These are phyloP conservation scores for Acacia concinna DNA, from an alignment of 331 rosid genomes.

Conservation along the genomic window DNA sequence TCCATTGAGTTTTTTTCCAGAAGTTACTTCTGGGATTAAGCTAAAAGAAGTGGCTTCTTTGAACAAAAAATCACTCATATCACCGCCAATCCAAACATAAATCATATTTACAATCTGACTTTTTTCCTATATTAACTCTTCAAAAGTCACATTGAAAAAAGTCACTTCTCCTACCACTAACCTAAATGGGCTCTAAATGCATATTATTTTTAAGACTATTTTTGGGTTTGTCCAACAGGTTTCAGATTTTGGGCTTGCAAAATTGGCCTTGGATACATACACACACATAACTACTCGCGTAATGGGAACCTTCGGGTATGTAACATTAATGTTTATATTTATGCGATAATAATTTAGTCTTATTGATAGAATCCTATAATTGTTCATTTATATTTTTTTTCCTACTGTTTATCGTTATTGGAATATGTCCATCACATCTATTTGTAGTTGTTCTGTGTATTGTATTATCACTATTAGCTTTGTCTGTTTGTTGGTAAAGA, in stretches of 20 bases:
- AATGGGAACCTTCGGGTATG: conserved; percentile 99
- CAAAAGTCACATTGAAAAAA: too few relatives aligned
- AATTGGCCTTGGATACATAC: conserved; percentile 79
- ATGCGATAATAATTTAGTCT: conserved; percentile 15
- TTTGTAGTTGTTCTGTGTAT: neutral
- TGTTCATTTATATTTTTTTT: neutral
- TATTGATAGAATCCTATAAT: neutral
- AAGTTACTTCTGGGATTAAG: too few relatives aligned
- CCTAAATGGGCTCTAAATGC: too few relatives aligned
- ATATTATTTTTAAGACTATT: neutral
- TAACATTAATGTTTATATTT: conserved; percentile 9
- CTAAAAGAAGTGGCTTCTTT: too few relatives aligned
- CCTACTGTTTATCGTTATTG: neutral
- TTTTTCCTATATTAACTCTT: too few relatives aligned
- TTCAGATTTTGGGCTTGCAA: conserved; percentile 98
- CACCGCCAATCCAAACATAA: too few relatives aligned
- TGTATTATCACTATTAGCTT: neutral
- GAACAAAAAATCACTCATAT: too few relatives aligned
- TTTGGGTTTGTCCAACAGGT: conserved; percentile 60
- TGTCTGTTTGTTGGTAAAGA: neutral
- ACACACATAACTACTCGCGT: conserved; percentile 96
- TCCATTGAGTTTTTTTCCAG: too few relatives aligned
- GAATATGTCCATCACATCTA: conserved; percentile 3
- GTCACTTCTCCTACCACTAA: too few relatives aligned
- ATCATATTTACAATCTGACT: too few relatives aligned